phyloP scores from a whole-genome alignment of 1,139 yeast genomes.

The Scheffersomyces parashehatae region DNA sequence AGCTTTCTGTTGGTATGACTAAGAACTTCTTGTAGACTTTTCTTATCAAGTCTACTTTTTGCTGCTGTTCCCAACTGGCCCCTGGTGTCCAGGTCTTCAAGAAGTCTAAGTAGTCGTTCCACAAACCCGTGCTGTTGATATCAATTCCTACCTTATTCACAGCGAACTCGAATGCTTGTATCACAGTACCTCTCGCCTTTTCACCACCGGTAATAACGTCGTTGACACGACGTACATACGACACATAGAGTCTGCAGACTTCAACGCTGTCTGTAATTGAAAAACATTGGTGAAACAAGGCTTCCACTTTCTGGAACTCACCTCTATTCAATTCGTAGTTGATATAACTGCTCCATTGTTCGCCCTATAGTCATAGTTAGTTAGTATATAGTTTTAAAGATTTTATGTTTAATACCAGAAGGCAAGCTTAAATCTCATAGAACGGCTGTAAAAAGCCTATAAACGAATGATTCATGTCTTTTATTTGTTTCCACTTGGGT shows the following conservation, averaged over 20 bases:
- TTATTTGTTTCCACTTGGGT: too few relatives aligned
- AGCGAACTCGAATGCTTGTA: constrained; percentile 86
- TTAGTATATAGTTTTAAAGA: constrained; percentile 1
- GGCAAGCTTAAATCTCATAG: too few relatives aligned
- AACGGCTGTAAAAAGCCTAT: too few relatives aligned
- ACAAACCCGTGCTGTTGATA: constrained; percentile 66
- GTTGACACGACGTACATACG: constrained; percentile 77
- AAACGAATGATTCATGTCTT: too few relatives aligned
- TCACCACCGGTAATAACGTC: constrained; percentile 84
- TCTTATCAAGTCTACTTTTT: constrained; percentile 74
- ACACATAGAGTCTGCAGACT: constrained; percentile 73
- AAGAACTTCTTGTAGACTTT: constrained; percentile 72
- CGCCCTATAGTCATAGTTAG: constrained; percentile 35
- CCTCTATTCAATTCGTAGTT: constrained; percentile 67
- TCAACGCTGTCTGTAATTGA: constrained; percentile 60
- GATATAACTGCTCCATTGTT: constrained; percentile 74
- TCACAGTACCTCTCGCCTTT: constrained; percentile 71
- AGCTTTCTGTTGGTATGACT: constrained; percentile 67
- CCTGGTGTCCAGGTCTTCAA: constrained; percentile 76
- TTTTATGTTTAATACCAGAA: constrained; percentile 7
- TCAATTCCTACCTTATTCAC: constrained; percentile 78
- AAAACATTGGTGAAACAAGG: constrained; percentile 62
- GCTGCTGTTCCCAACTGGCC: constrained; percentile 86
- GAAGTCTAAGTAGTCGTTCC: constrained; percentile 85
- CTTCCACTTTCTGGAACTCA: constrained; percentile 68